These are phyloP conservation scores for Acorus gramineus DNA, from an alignment of 106 monocot genomes.

Conservation along the genomic window DNA sequence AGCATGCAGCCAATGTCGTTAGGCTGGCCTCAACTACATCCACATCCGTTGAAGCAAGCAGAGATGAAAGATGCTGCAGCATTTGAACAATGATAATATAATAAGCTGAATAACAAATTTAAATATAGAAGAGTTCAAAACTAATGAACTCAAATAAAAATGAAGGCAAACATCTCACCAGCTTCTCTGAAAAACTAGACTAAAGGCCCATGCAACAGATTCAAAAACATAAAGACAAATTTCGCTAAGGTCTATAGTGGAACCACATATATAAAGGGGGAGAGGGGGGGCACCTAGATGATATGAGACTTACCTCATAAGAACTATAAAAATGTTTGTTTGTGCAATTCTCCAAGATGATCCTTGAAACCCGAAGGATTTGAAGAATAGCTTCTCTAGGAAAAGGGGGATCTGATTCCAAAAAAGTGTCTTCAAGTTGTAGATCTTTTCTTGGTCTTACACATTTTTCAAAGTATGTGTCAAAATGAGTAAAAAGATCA, in stretches of 20 bases:
- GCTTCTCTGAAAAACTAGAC: too few relatives aligned
- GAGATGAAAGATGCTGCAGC: conserved; percentile 56
- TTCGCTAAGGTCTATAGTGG: too few relatives aligned
- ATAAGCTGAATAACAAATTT: neutral
- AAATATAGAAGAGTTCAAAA: neutral
- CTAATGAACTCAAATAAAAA: too few relatives aligned
- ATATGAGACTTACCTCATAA: conserved; percentile 31
- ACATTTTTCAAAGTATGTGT: conserved; percentile 55
- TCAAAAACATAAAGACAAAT: too few relatives aligned
- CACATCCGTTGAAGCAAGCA: conserved; percentile 60
- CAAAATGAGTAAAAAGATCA: conserved; percentile 68
- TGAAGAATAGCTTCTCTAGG: conserved; percentile 61
- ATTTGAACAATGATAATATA: conserved; percentile 9
- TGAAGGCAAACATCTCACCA: too few relatives aligned
- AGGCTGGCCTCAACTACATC: conserved; percentile 64
- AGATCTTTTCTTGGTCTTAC: conserved; percentile 64
- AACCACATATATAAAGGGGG: too few relatives aligned
- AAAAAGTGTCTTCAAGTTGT: conserved; percentile 40
- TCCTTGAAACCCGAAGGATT: conserved; percentile 52
- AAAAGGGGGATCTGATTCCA: conserved; percentile 45
- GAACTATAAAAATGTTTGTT: conserved; percentile 65
- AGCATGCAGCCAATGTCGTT: conserved; percentile 57
- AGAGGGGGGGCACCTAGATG: too few relatives aligned
- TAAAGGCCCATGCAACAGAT: too few relatives aligned
- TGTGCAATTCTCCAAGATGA: conserved; percentile 75